These are phyloP conservation scores for Salmacisia buchloeana DNA, from an alignment of 1,284 basidiomycete genomes.

Conservation along the genomic window DNA sequence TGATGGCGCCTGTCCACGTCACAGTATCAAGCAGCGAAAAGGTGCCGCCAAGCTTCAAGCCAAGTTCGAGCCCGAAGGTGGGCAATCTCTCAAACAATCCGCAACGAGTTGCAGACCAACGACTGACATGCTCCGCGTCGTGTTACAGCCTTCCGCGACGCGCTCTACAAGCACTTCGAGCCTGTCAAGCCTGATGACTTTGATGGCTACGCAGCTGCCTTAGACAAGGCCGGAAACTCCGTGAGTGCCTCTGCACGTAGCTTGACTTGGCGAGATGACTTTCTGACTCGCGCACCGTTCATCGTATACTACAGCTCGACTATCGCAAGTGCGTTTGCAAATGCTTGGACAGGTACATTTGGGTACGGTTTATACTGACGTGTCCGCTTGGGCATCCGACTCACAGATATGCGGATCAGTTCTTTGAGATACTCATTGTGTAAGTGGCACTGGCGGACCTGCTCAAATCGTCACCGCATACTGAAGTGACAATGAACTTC, in stretches of 20 bases:
- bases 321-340: constrained; percentile 65
- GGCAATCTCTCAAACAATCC: constrained; percentile 18
- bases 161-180: constrained; percentile 87
- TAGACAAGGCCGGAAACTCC: constrained; percentile 78
- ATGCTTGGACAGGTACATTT: too few species aligned
- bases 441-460: not conserved
- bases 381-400: too few species aligned
- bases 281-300: constrained; percentile 55
- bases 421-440: constrained; percentile 89
- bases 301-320: constrained; percentile 56
- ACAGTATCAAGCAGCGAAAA: constrained; percentile 51
- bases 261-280: not conserved
- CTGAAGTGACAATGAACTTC: too few species aligned
- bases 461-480: too few species aligned
- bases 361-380: too few species aligned
- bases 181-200: constrained; percentile 72
- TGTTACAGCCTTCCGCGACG: constrained; percentile 79
- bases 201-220: constrained; percentile 73
- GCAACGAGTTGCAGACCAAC: not conserved
- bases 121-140: not conserved
- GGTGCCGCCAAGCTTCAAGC: constrained; percentile 55
- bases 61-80: constrained; percentile 58
- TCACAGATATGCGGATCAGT: constrained; percentile 74
- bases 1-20: not conserved
- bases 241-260: not conserved